Base-by-base conservation (phyloP, 78 protist species). In the Isochrysis galbana region DNA sequence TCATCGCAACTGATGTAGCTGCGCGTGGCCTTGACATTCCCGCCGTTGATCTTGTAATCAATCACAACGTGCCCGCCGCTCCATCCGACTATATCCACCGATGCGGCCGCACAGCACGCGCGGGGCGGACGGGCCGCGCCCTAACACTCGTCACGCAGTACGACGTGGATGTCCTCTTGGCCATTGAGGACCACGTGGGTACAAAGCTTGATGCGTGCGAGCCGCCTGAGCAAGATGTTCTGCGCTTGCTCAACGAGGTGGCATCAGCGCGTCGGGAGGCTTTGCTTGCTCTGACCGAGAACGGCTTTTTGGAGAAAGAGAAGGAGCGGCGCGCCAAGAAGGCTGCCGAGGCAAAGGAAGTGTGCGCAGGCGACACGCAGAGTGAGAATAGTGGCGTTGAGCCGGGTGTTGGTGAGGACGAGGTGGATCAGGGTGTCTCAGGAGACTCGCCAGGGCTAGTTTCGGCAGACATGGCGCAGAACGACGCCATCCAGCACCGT, bases 21-120 rank as follows among this genome's bases (percentile, higher is more conserved):
- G 89, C 82, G 38, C 74, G 92, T 0, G 97, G 97, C 29, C 93
- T 96, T 5, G 97, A 96, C 84, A 92, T 96, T 38, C 95, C 95
- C 7, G 42, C 91, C 19, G 95, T 96, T 17, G 93, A 55, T 38
- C 19, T 45, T 4, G 96, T 96, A 5, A 54, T 96, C 41, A 94
- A 96, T 48, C 94, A 86, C 94, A 94, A 96, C 83, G 61, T 96
- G 46, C 96, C 96, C 34, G 82, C 86, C 32, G 69, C 4, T 32
- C 46, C 92, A 11, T 55, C 48, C 34, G 92, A 90, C 39, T 93
- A 90, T 54, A 41, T 93, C 36, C 95, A 93, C 55, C 93, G 95
- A 29, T 91, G 90, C 32, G 95, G 95, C n/a, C 89, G 95, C n/a
- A 93, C 95, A 1, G 95, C 95, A 25, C 95, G 95, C 48, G 93